Percentiles rank a stretch among this genome's conserved stretches.
Evolutionary conservation across 2,329 filamentous ascomycete species (phyloP).

Genomic region (Pezicula rhizophila): DNA sequence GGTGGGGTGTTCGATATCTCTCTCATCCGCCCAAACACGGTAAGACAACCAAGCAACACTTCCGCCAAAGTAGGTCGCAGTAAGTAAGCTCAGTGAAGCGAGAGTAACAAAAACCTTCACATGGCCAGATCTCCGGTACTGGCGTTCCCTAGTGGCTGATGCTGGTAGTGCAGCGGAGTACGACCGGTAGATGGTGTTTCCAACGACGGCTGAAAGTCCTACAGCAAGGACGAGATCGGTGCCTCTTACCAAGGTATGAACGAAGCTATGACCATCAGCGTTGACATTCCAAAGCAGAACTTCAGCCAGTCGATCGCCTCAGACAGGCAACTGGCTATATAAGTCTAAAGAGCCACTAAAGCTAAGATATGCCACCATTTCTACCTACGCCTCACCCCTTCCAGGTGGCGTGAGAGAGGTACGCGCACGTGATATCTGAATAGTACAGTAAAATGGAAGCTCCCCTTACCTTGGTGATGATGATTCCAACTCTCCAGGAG

Average conservation of each 20-base stretch:
- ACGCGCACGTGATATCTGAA: background rate
- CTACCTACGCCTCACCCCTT: background rate
- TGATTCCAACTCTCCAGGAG: conserved; percentile 10
- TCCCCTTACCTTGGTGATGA: conserved; percentile 4
- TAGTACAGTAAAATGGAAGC: too few species aligned
- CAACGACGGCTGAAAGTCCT: conserved; percentile 16
- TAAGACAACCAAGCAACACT: conserved; percentile 42
- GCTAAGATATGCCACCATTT: background rate
- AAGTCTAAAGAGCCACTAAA: background rate
- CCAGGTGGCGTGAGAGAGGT: background rate
- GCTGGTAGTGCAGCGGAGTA: conserved; percentile 28
- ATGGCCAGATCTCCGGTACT: conserved; percentile 22
- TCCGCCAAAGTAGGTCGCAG: conserved; percentile 38
- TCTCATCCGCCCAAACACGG: conserved; percentile 40
- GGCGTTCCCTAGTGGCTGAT: conserved; percentile 30
- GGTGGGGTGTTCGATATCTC: conserved; percentile 31
- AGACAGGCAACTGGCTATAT: background rate
- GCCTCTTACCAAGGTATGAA: conserved; percentile 11
- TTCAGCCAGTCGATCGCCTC: too few species aligned
- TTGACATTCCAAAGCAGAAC: too few species aligned
- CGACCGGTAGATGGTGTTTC: conserved; percentile 21
- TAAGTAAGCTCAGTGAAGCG: conserved; percentile 38
- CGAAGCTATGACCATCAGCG: conserved; percentile 5
- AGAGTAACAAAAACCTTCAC: conserved; percentile 36
- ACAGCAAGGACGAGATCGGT: conserved; percentile 13